Evolutionary conservation across 1,139 yeast species (phyloP), one percentile per base, ranked within the genome.

Genomic region (Lodderomyces theae): DNA sequence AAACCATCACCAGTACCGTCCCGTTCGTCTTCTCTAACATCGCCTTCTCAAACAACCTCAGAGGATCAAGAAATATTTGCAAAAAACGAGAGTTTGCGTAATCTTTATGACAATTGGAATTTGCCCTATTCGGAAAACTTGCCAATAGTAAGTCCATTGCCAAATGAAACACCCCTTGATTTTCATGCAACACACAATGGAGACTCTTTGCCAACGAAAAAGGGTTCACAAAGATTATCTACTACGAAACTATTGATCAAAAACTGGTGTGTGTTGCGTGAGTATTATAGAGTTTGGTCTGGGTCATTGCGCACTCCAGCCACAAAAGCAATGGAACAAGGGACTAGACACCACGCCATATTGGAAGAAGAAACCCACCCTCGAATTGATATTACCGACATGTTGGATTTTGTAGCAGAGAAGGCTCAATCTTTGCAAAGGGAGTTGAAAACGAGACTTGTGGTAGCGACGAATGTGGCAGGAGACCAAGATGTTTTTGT

Each of bases 181-280:
- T 66, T 52, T 43, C 58, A 56, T 42, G 55, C 63, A 2, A 47
- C 44, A 1, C 31, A 44, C 25, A 67, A 66, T 45, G 48, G 43
- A 3, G 61, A 64, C 35, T n/a, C 13, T 10, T 57, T 66, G n/a
- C 58, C 58, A 37, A 36, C 61, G 1, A 22, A 44, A 1, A 49
- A 46, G 29, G 75, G n/a, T n/a, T n/a, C 75, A 9, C 51, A 77
- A 8, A 19, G 8, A 34, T 48, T 72, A 32, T 65, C 74, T 6
- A 80, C 77, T 6, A 75, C 81, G 0, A 69, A 65, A 41, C 50
- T 78, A 13, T 54, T 76, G 9, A 67, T 77, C 0, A 57, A 63
- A 33, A 59, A 64, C 24, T 78, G 82, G 82, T 78, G 83, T 57
- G 82, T 77, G 49, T 53, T 77, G 42, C 52, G 73, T 22, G 65